Percentiles rank a stretch among this genome's conserved stretches.
phyloP scores from a whole-genome alignment of 1,284 basidiomycete species.

The Leccinum subrobustum region DNA sequence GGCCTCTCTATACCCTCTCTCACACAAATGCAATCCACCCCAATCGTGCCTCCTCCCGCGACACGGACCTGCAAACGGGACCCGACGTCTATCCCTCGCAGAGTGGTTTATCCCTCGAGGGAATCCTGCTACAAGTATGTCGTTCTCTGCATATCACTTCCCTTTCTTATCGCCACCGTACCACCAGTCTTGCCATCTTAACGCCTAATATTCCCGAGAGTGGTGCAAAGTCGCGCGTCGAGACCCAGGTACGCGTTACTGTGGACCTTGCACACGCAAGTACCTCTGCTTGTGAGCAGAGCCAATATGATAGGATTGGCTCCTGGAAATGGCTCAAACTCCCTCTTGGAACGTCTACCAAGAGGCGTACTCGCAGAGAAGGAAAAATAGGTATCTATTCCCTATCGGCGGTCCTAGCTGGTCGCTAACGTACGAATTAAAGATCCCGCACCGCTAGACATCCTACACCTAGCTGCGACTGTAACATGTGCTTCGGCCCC shows the following conservation, averaged over 20 bases:
- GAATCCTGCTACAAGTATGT: conserved; percentile 74
- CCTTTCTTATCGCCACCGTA: conserved; percentile 19
- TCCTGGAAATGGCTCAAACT: conserved; percentile 84
- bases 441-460: conserved; percentile 74
- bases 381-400: conserved; percentile 69
- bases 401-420: conserved; percentile 7
- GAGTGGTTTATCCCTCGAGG: conserved; percentile 65
- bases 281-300: conserved; percentile 55
- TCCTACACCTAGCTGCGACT: conserved; percentile 64
- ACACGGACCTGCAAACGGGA: conserved; percentile 54
- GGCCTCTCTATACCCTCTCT: conserved; percentile 32
- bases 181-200: conserved; percentile 66
- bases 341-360: conserved; percentile 77
- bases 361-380: conserved; percentile 81
- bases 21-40: conserved; percentile 31
- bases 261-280: conserved; percentile 72
- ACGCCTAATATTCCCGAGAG: conserved; percentile 81
- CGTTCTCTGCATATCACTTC: conserved; percentile 6
- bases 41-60: conserved; percentile 48
- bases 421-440: conserved; percentile 26
- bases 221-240: conserved; percentile 92
- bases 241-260: conserved; percentile 86
- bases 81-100: conserved; percentile 46
- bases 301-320: conserved; percentile 71
- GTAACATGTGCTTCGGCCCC: conserved; percentile 79